Base-by-base conservation (phyloP, 345 rosid genomes). In the Aurinia saxatilis region DNA sequence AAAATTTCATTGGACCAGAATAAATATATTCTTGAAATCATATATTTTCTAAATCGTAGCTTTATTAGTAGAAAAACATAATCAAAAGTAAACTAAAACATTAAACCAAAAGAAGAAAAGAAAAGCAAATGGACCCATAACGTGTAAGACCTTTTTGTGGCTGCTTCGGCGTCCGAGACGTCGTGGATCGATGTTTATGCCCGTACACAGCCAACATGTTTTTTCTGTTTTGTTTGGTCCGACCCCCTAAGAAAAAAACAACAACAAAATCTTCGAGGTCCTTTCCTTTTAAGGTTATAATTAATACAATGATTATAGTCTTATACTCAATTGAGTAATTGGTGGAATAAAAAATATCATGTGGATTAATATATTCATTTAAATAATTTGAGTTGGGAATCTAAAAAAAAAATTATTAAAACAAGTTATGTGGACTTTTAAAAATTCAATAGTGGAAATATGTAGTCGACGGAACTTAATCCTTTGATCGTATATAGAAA, bases 131-230 rank as follows among this genome's bases (percentile, higher is more conserved):
- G 39, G 51, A 58, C 63, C 40, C 51, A 12, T 42, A 58, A 29
- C 23, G 61, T 38, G 40, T 58, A 42, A 31, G 64, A 21, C 45
- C 23, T 19, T 46, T 33, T 19, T n/a, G 37, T 7, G 57, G 51
- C 63, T 56, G 63, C 63, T 66, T 56, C 56, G 34, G 41, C 57
- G 56, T 66, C 71, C 15, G 38, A 48, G 38, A 53, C 3, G 44
- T 30, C 13, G 5, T 3, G 25, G 25, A 21, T 8, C n/a, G 8
- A 37, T 56, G 48, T 29, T n/a, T 41, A 47, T 46, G 71, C 38
- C 49, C 41, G 48, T 42, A 56, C 49, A 12, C 10, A 56, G n/a
- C 41, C 70, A 55, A 56, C 48, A 35, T 64, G 25, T 33, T 53
- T 44, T 10, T 44, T 54, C 18, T 11, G 10, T 64, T 52, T 64